Conservation (phyloP, 2,329 filamentous ascomycete genomes). For the Xylaria hypoxylon region DNA sequence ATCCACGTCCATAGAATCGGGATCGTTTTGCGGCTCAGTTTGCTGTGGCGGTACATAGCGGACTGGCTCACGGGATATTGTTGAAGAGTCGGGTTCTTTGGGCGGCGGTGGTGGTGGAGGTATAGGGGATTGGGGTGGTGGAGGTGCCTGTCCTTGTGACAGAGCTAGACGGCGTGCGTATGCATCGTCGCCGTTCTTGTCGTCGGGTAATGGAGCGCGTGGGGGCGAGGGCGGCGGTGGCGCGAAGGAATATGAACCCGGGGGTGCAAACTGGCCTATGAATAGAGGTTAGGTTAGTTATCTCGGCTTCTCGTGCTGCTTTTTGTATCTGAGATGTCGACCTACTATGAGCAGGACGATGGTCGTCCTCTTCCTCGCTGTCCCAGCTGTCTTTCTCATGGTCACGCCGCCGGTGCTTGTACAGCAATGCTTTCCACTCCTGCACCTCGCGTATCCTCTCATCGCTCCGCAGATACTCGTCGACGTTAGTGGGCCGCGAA, state of each 20-base stretch:
- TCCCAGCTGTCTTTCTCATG: conserved; percentile 55
- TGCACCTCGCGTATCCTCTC: conserved; percentile 82
- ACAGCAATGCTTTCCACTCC: conserved; percentile 87
- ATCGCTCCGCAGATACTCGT: conserved; percentile 85
- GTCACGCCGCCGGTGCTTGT: conserved; percentile 72
- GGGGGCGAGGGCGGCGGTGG: conserved; percentile 65
- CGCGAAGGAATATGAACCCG: conserved; percentile 66
- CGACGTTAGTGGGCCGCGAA: conserved; percentile 81
- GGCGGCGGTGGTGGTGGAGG: conserved; percentile 52
- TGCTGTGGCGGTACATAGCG: conserved; percentile 71
- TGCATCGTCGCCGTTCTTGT: conserved; percentile 75
- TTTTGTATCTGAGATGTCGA: conserved; percentile 42
- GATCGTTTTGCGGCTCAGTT: conserved; percentile 53
- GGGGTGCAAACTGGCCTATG: conserved; percentile 70
- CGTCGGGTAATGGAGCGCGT: conserved; percentile 62
- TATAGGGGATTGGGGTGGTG: conserved; percentile 43
- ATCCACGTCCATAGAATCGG: conserved; percentile 56
- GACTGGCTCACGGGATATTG: conserved; percentile 82
- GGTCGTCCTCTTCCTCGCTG: conserved; percentile 50
- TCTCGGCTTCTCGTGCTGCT: not conserved
- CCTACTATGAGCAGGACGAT: conserved; percentile 48
- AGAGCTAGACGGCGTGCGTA: conserved; percentile 73
- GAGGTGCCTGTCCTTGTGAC: conserved; percentile 56
- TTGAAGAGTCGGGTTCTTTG: conserved; percentile 59
- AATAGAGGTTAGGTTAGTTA: conserved; percentile 35